These are phyloP conservation scores for Puccinia novopanici DNA, from an alignment of 1,284 basidiomycete species.

Conservation along the genomic window DNA sequence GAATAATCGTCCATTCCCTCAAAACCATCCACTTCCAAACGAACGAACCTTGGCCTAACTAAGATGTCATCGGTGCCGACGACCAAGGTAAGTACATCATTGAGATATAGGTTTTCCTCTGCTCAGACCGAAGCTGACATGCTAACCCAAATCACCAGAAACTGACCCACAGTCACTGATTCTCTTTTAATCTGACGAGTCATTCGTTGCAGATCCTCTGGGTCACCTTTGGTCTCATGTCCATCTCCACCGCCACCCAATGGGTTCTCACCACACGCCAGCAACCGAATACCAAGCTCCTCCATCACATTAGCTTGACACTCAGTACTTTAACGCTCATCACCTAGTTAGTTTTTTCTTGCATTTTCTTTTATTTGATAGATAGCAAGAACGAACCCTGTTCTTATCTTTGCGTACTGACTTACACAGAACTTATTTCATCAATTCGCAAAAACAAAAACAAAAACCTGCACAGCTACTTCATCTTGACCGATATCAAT, in stretches of 20 bases:
- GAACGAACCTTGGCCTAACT: not conserved
- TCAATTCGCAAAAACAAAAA: too few relatives aligned
- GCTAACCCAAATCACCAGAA: not conserved
- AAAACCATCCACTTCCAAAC: too few relatives aligned
- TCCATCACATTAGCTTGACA: conserved; percentile 29
- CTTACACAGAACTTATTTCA: not conserved
- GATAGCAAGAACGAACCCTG: not conserved
- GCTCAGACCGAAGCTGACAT: not conserved
- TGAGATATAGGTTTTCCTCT: not conserved
- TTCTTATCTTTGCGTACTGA: not conserved
- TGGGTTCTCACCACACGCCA: conserved; percentile 29
- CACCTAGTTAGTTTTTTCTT: not conserved
- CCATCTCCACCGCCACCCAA: conserved; percentile 10
- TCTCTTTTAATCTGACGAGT: not conserved
- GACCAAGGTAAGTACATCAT: not conserved
- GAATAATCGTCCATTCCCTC: too few relatives aligned
- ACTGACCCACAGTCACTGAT: not conserved
- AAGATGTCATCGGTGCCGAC: conserved; percentile 24
- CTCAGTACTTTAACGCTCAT: conserved; percentile 24
- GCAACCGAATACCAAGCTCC: conserved; percentile 29
- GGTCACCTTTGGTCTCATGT: conserved; percentile 33
- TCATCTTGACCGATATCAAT: conserved; percentile 28
- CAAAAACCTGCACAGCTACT: conserved; percentile 12
- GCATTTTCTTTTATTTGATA: too few relatives aligned
- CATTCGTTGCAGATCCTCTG: conserved; percentile 11